These are phyloP conservation scores for Parafenestella ontariensis DNA, from an alignment of 2,329 filamentous ascomycete species.

Conservation along the genomic window DNA sequence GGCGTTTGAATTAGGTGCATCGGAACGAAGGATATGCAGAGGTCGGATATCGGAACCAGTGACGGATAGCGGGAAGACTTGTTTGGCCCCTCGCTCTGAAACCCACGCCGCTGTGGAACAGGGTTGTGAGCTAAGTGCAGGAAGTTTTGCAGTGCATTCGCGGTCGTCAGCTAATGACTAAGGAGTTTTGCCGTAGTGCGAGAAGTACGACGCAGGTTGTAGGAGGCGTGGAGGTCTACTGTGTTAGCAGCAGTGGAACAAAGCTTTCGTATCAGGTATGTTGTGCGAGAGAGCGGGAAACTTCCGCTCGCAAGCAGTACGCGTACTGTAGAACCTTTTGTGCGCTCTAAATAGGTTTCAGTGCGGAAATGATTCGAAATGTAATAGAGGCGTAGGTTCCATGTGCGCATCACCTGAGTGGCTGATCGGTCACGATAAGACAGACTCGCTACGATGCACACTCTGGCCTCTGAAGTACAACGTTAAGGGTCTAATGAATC, in stretches of 20 bases:
- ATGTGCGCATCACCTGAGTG: slow-evolving; percentile 11
- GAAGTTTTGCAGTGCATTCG: slow-evolving; percentile 7
- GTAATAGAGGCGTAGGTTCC: slow-evolving; percentile 19
- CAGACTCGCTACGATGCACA: slow-evolving; percentile 8
- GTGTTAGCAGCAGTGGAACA: slow-evolving; percentile 13
- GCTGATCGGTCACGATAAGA: slow-evolving; percentile 19
- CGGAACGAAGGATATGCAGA: slow-evolving; percentile 11
- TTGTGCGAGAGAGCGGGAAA: slow-evolving; percentile 6
- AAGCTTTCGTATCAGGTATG: slow-evolving; percentile 9
- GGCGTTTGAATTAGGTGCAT: slow-evolving; percentile 8
- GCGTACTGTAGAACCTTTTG: slow-evolving; percentile 11
- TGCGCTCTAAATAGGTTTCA: slow-evolving; percentile 13
- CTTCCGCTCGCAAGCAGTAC: slow-evolving; percentile 1
- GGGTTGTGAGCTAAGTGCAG: neutral
- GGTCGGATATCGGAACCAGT: slow-evolving; percentile 7
- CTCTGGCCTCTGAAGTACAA: no score
- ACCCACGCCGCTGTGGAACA: neutral
- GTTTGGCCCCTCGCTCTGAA: neutral
- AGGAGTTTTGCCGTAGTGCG: slow-evolving; percentile 9
- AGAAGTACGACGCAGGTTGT: slow-evolving; percentile 20
- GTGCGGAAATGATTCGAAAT: slow-evolving; percentile 12
- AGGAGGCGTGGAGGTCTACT: slow-evolving; percentile 17
- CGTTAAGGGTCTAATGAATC: no score
- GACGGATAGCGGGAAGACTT: slow-evolving; percentile 6
- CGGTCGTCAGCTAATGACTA: slow-evolving; percentile 1